Percentiles rank a stretch among this genome's conserved stretches.
Evolutionary conservation across 202 grass and related monocot species (phyloP).

Genomic region (Carex sylvatica): DNA sequence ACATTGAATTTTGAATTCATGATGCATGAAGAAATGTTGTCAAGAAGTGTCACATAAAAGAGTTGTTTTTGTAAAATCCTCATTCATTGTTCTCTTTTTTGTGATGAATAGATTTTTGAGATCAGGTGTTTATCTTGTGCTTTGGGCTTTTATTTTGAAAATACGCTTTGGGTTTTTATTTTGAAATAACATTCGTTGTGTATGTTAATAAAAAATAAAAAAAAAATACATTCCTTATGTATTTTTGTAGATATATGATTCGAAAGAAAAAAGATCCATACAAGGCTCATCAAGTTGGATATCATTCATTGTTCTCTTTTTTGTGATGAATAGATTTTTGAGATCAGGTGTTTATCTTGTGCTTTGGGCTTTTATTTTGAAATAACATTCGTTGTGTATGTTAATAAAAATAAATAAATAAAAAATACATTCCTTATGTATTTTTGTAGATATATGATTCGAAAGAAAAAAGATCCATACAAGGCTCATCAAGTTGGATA

Average conservation of each 20-base stretch:
- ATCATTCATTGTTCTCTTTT: too few species aligned
- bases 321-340: too few species aligned
- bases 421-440: neutral
- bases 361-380: neutral
- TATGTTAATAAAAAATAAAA: too few species aligned
- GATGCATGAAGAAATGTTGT: neutral
- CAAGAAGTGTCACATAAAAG: neutral
- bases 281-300: slow-evolving; percentile 92
- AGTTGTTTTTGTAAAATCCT: neutral
- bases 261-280: slow-evolving; percentile 77
- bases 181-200: too few species aligned
- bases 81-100: neutral
- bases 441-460: slow-evolving; percentile 65
- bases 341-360: too few species aligned
- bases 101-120: slow-evolving; percentile 63
- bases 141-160: too few species aligned
- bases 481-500: slow-evolving; percentile 89
- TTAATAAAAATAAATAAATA: too few species aligned
- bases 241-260: slow-evolving; percentile 58
- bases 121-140: slow-evolving; percentile 94
- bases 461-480: slow-evolving; percentile 74
- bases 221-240: neutral
- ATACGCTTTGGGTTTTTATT: neutral
- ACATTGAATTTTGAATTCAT: neutral
- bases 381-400: too few species aligned